phyloP scores from a whole-genome alignment of 331 rosid species.

The Cucumis variabilis region DNA sequence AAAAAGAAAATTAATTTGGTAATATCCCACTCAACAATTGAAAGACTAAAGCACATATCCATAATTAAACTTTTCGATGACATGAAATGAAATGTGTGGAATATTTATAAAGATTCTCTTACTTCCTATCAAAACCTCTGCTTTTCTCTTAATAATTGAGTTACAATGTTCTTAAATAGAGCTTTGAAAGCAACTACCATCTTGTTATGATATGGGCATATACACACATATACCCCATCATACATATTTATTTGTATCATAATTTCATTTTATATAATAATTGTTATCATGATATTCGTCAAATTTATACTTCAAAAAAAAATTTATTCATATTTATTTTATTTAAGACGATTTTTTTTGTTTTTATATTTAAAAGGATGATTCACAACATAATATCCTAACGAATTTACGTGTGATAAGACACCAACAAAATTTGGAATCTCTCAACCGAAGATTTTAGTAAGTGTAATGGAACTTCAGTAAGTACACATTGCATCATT shows the following conservation, averaged over 20 bases:
- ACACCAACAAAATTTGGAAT: neutral
- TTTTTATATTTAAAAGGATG: no score
- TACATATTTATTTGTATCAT: no score
- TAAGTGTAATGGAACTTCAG: neutral
- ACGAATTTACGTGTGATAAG: neutral
- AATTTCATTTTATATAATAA: no score
- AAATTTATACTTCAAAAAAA: no score
- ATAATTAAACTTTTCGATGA: neutral
- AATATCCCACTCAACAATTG: neutral
- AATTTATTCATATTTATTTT: no score
- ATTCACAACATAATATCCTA: neutral
- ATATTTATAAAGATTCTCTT: neutral
- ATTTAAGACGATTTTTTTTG: no score
- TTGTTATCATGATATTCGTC: no score
- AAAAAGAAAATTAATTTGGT: no score
- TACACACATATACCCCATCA: neutral
- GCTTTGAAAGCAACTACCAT: constrained; percentile 5
- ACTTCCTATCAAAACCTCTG: neutral
- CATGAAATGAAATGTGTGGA: neutral
- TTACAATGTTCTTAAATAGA: neutral
- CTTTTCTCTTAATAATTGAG: constrained; percentile 23
- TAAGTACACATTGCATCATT: neutral
- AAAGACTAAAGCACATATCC: neutral
- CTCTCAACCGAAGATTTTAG: neutral
- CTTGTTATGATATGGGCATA: neutral